Evolutionary conservation across 176 grass and related monocot species (phyloP).

Genomic region (Areca catechu): DNA sequence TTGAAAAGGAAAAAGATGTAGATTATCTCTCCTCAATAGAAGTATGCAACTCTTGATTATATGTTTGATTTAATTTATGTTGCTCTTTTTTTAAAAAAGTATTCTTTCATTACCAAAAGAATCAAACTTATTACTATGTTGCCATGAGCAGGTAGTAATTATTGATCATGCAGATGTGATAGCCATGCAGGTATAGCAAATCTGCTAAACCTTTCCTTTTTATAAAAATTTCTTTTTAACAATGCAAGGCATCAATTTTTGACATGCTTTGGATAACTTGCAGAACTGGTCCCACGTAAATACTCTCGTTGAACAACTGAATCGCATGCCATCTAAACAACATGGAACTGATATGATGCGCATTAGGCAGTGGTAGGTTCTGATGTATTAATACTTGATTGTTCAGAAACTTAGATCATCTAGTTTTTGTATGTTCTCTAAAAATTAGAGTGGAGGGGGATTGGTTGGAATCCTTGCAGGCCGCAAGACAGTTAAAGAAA

Average conservation of each 20-base stretch:
- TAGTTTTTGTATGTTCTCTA: too few species aligned
- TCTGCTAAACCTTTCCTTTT: slow-evolving; percentile 8
- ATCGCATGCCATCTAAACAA: slow-evolving; percentile 65
- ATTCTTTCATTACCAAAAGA: slow-evolving; percentile 1
- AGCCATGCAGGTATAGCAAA: slow-evolving; percentile 64
- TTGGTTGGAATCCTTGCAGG: too few species aligned
- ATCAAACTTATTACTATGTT: slow-evolving; percentile 10
- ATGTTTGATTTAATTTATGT: slow-evolving; percentile 1
- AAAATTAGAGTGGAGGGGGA: too few species aligned
- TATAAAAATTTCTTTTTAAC: slow-evolving; percentile 17
- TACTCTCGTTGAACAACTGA: slow-evolving; percentile 74
- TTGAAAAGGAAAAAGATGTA: slow-evolving; percentile 70
- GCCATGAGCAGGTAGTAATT: slow-evolving; percentile 54
- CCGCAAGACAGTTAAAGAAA: too few species aligned
- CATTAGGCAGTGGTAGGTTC: slow-evolving; percentile 74
- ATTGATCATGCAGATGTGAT: slow-evolving; percentile 90
- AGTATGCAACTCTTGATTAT: slow-evolving; percentile 34
- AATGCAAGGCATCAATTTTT: slow-evolving; percentile 19
- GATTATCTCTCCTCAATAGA: slow-evolving; percentile 97
- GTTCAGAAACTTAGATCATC: too few species aligned
- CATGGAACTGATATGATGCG: slow-evolving; percentile 95
- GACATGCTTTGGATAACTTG: slow-evolving; percentile 18
- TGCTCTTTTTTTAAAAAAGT: not conserved
- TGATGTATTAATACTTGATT: slow-evolving; percentile 2
- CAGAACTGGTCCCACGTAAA: slow-evolving; percentile 89